Percentiles rank a stretch among this genome's conserved stretches.
These are phyloP conservation scores for Pezicula radicicola DNA, from an alignment of 2,329 filamentous ascomycete genomes.

Conservation along the genomic window DNA sequence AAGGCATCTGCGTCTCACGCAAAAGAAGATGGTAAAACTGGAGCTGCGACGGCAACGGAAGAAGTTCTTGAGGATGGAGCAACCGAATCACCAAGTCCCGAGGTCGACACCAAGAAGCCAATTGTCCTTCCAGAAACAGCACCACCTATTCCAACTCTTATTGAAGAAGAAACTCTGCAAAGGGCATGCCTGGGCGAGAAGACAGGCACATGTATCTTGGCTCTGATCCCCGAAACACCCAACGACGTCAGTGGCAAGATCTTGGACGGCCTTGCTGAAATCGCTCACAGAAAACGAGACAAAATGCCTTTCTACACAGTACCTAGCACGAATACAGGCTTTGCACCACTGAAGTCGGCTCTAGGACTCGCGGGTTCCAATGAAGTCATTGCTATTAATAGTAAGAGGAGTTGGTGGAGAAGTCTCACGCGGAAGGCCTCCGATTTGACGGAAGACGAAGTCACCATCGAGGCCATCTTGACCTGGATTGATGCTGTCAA, in stretches of 20 bases:
- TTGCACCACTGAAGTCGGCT: slow-evolving; percentile 50
- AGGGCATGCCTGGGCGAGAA: slow-evolving; percentile 72
- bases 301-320: slow-evolving; percentile 84
- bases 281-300: slow-evolving; percentile 71
- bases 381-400: slow-evolving; percentile 80
- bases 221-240: slow-evolving; percentile 55
- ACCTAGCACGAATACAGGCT: slow-evolving; percentile 57
- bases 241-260: slow-evolving; percentile 43
- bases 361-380: slow-evolving; percentile 61
- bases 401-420: slow-evolving; percentile 82
- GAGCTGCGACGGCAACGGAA: slow-evolving; percentile 43
- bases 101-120: slow-evolving; percentile 34
- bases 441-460: slow-evolving; percentile 36
- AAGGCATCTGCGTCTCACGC: slow-evolving; percentile 49
- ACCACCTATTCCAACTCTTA: slow-evolving; percentile 65
- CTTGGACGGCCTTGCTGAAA: slow-evolving; percentile 63
- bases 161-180: slow-evolving; percentile 60
- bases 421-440: slow-evolving; percentile 44
- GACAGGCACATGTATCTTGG: slow-evolving; percentile 80
- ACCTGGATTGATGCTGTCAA: slow-evolving; percentile 89
- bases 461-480: slow-evolving; percentile 64
- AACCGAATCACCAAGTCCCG: slow-evolving; percentile 43
- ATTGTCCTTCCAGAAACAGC: slow-evolving; percentile 47
- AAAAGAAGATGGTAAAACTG: slow-evolving; percentile 42
- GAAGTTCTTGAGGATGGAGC: slow-evolving; percentile 48